Evolutionary conservation across 2,329 filamentous ascomycete species (phyloP), one percentile per base, ranked within the genome.

Genomic region (Pleoardoris graminearum): DNA sequence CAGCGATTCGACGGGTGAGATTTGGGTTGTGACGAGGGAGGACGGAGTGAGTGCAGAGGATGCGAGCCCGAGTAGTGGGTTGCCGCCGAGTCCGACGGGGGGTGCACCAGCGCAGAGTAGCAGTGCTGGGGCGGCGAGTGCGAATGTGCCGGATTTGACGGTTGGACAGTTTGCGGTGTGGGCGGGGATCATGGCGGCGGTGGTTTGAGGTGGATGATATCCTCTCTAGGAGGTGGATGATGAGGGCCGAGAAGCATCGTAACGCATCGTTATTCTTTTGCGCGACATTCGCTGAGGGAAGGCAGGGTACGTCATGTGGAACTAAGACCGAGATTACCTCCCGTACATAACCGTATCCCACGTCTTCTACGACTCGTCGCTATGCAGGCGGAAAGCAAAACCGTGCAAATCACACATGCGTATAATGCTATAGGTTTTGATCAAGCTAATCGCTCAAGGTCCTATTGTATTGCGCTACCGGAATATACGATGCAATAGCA

Each of bases 1-100:
- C 51, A 84, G 80, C 4, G 86, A 89, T 66, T 67, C 77, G 12
- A 85, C 85, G 0, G 86, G 85, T 5, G 86, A 89, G 75, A 80
- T 89, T 36, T 88, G 82, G 60, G 80, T 88, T 25, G 61, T 78
- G 19, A 67, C 63, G 1, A 64, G 58, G 32, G 54, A 61, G 11
- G 66, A 73, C 56, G 72, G 71, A 7, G 63, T 60, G 25, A 60
- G 61, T 33, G 62, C 67, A 14, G 61, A 66, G 30, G 60, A 62
- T 36, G 65, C 68, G 17, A 57, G 53, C 25, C 56, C 58, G 17
- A 54, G 42, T 12, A 61, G 52, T 45, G 57, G 59, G 35, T 41
- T 58, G 23, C 45, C 50, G 32, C 50, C 60, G 14, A 57, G 37
- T 19, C 42, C 48, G 10, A 55, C 48, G 35, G 44, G 11, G 16